These are phyloP conservation scores for Xylaria arbuscula DNA, from an alignment of 2,329 filamentous ascomycete genomes.

Conservation along the genomic window DNA sequence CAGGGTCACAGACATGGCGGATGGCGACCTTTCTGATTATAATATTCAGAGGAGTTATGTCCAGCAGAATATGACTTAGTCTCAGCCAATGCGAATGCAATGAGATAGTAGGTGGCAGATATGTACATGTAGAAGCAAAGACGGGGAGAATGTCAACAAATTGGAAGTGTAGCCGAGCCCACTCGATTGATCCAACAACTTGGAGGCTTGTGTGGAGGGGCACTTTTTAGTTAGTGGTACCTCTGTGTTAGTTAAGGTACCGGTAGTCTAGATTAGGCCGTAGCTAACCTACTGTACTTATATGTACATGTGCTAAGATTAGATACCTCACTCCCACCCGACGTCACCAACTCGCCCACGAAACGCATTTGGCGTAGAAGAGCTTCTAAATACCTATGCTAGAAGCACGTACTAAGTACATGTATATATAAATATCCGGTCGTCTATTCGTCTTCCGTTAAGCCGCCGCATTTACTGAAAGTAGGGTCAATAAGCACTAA, in stretches of 20 bases:
- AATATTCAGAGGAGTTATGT: neutral
- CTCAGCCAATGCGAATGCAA: neutral
- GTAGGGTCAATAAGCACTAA: neutral
- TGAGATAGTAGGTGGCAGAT: neutral
- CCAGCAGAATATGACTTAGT: neutral
- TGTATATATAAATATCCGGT: neutral
- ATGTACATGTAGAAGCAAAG: neutral
- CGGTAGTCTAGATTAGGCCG: too few species aligned
- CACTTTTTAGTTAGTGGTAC: neutral
- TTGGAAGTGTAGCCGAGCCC: conserved; percentile 1
- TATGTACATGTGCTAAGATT: neutral
- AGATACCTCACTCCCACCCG: too few species aligned
- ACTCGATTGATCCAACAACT: conserved; percentile 2
- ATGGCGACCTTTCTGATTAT: neutral
- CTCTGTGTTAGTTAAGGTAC: neutral
- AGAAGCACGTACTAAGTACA: neutral
- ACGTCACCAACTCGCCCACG: too few species aligned
- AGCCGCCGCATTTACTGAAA: neutral
- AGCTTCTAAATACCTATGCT: too few species aligned
- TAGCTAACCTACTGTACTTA: neutral
- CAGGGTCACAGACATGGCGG: conserved; percentile 74
- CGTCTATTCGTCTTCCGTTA: neutral
- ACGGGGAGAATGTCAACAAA: conserved; percentile 5
- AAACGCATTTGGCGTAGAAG: too few species aligned
- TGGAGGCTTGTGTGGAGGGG: neutral